Evolutionary conservation across 2,329 filamentous ascomycete species (phyloP).

Genomic region (Talaromyces sp.): DNA sequence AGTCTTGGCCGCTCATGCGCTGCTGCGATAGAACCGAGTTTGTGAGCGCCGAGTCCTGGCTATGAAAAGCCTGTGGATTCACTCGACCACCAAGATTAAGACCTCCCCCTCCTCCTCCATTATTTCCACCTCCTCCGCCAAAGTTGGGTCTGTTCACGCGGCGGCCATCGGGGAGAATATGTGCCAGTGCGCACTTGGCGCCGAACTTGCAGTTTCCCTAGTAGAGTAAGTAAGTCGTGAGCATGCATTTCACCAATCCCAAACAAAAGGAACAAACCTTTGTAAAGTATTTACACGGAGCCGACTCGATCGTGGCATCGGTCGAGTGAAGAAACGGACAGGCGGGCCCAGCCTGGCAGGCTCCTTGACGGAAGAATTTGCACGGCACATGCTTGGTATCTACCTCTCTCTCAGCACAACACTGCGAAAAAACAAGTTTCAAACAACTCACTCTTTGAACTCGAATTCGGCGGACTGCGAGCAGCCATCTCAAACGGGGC

Average conservation of each 20-base stretch:
- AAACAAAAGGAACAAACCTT: constrained; percentile 58
- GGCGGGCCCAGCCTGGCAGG: constrained; percentile 90
- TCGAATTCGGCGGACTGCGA: constrained; percentile 41
- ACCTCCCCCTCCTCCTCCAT: constrained; percentile 25
- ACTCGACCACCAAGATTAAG: constrained; percentile 62
- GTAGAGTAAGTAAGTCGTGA: neutral
- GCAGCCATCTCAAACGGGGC: constrained; percentile 37
- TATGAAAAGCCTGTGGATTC: constrained; percentile 57
- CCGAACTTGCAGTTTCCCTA: constrained; percentile 99
- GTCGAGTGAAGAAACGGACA: constrained; percentile 96
- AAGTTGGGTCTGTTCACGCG: constrained; percentile 71
- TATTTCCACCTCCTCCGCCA: constrained; percentile 47
- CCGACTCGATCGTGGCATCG: constrained; percentile 73
- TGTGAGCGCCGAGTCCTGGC: constrained; percentile 66
- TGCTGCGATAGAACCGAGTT: constrained; percentile 64
- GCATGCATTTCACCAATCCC: neutral
- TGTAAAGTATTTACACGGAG: constrained; percentile 96
- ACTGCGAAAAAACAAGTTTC: neutral
- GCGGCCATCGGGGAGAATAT: constrained; percentile 88
- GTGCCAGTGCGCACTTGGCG: constrained; percentile 92
- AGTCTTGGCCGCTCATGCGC: constrained; percentile 47
- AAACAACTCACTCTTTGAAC: constrained; percentile 31
- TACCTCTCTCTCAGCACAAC: constrained; percentile 32
- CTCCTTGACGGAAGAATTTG: constrained; percentile 97
- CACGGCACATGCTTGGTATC: constrained; percentile 96